These are phyloP conservation scores for Aspergillus biplanus DNA, from an alignment of 495 filamentous ascomycete species.

Conservation along the genomic window DNA sequence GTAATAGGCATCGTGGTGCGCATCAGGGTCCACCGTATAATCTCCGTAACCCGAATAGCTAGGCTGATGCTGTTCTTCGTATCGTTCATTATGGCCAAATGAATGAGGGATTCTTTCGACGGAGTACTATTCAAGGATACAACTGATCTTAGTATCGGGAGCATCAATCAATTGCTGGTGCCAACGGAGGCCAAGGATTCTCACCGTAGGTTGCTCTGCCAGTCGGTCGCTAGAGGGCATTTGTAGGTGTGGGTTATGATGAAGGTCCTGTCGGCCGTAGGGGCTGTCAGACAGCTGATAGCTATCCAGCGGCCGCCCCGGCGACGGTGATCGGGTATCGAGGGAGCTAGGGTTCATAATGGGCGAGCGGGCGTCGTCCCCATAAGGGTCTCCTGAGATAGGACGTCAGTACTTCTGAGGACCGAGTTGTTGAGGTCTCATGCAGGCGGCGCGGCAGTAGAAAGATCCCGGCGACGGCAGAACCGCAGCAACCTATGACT, in stretches of 20 bases:
- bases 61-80: constrained; percentile 55
- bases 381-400: constrained; percentile 44
- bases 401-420: constrained; percentile 20
- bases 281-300: constrained; percentile 75
- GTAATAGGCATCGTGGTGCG: constrained; percentile 86
- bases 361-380: constrained; percentile 63
- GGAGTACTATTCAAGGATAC: constrained; percentile 61
- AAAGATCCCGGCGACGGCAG: not conserved
- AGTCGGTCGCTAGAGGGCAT: constrained; percentile 75
- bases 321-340: constrained; percentile 57
- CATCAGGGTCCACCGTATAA: constrained; percentile 78
- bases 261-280: constrained; percentile 47
- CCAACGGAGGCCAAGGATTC: constrained; percentile 27
- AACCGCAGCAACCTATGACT: not conserved
- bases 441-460: not conserved
- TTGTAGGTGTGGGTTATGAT: constrained; percentile 52
- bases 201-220: constrained; percentile 72
- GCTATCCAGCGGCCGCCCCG: constrained; percentile 61
- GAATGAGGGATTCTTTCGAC: constrained; percentile 75
- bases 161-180: not conserved
- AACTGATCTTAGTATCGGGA: constrained; percentile 2
- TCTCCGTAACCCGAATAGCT: constrained; percentile 56
- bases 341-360: constrained; percentile 56
- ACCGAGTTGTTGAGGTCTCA: not conserved
- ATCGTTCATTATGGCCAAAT: constrained; percentile 69